Percentiles rank a stretch among this genome's conserved stretches.
phyloP scores from a whole-genome alignment of 768 basidiomycete genomes.

The Naematelia encephala region DNA sequence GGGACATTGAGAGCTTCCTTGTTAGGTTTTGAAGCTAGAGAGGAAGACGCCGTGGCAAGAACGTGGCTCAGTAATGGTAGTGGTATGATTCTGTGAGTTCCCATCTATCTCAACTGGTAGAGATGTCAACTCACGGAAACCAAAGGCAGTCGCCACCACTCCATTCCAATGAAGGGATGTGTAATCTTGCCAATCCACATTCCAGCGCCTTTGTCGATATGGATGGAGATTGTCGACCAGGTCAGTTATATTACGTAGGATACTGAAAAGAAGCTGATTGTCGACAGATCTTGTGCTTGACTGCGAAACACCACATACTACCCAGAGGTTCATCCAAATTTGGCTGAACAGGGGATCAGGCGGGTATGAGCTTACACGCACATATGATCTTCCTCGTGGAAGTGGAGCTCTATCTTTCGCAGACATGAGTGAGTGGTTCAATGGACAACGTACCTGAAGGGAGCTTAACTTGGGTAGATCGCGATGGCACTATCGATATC shows the following conservation, averaged over 20 bases:
- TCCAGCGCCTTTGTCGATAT: constrained; percentile 92
- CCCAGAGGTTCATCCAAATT: constrained; percentile 71
- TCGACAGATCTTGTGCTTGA: constrained; percentile 77
- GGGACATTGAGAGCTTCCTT: constrained; percentile 89
- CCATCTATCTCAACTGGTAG: not conserved
- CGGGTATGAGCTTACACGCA: constrained; percentile 68
- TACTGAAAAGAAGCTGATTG: not conserved
- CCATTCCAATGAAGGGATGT: constrained; percentile 58
- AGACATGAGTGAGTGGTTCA: constrained; percentile 69
- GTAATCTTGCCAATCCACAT: constrained; percentile 80
- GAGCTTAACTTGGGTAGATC: constrained; percentile 57
- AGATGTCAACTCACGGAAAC: not conserved
- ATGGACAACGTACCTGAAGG: too few species aligned
- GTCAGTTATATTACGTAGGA: constrained; percentile 51
- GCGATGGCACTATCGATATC: constrained; percentile 95
- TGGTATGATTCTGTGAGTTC: constrained; percentile 64
- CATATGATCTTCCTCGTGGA: constrained; percentile 69
- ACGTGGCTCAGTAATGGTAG: constrained; percentile 83
- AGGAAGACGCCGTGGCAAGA: constrained; percentile 40
- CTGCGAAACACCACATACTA: constrained; percentile 63
- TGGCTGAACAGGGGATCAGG: constrained; percentile 82
- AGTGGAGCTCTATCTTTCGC: constrained; percentile 79
- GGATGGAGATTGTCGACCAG: constrained; percentile 92
- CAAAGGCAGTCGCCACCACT: constrained; percentile 64
- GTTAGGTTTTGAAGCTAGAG: constrained; percentile 59